Percentiles rank a stretch among this genome's conserved stretches.
Conservation (phyloP, 139 green algal species). For the Picochlorum sp. region DNA sequence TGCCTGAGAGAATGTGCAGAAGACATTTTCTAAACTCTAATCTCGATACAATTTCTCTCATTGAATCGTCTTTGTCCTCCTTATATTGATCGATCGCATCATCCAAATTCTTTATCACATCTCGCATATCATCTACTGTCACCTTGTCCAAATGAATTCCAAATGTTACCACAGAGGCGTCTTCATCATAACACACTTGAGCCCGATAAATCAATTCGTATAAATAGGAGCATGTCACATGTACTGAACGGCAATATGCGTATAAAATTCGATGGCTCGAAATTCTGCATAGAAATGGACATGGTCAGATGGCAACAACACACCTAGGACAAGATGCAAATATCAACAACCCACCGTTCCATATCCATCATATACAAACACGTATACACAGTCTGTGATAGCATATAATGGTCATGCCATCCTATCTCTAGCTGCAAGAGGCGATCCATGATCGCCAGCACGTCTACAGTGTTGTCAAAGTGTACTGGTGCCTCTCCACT, state of each 20-base stretch:
- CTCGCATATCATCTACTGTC: neutral
- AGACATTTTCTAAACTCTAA: constrained; percentile 37
- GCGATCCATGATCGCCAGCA: constrained; percentile 43
- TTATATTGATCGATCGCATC: neutral
- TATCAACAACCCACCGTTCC: constrained; percentile 32
- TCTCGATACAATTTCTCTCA: constrained; percentile 28
- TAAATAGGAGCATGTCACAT: constrained; percentile 38
- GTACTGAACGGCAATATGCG: constrained; percentile 19
- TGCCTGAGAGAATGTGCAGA: neutral
- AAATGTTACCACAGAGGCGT: constrained; percentile 38
- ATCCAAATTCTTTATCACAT: constrained; percentile 16
- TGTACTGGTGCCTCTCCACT: constrained; percentile 34
- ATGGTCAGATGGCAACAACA: no score
- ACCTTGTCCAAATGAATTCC: constrained; percentile 40
- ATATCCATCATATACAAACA: constrained; percentile 75
- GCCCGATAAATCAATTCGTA: constrained; percentile 48
- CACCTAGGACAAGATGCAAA: neutral
- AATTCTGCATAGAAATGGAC: no score
- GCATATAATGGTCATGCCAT: constrained; percentile 58
- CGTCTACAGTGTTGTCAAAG: constrained; percentile 17
- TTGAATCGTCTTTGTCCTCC: neutral
- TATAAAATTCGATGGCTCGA: constrained; percentile 3
- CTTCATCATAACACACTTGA: constrained; percentile 47
- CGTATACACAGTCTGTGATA: constrained; percentile 76
- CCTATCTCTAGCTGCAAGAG: constrained; percentile 53